phyloP scores from a whole-genome alignment of 2,329 filamentous ascomycete species.

The Cercospora beticola region DNA sequence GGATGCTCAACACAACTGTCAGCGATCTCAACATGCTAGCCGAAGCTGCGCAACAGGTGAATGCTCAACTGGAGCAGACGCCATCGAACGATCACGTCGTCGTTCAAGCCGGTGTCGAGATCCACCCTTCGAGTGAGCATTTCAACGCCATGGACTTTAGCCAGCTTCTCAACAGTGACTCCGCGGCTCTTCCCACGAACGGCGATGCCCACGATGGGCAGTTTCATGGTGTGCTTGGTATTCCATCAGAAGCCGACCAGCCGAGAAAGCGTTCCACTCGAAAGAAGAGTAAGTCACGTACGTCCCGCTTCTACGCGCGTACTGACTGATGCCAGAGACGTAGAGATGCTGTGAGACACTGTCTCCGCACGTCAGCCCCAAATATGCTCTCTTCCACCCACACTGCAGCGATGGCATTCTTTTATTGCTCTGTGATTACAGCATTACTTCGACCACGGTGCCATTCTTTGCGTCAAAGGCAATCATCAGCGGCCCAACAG shows the following conservation, averaged over 20 bases:
- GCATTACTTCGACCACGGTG: background rate
- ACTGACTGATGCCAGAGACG: background rate
- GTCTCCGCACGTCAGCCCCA: background rate
- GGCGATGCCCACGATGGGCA: background rate
- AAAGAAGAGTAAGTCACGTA: background rate
- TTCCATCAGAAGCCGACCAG: background rate
- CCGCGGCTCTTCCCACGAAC: background rate
- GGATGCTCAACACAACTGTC: background rate
- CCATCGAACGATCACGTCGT: background rate
- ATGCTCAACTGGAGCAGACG: background rate
- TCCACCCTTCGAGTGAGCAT: background rate
- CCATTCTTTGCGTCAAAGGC: background rate
- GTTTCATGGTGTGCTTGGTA: background rate
- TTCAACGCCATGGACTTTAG: slow-evolving; percentile 8
- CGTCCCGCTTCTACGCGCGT: background rate
- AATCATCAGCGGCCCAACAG: background rate
- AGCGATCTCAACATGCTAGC: slow-evolving; percentile 5
- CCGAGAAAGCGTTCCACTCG: background rate
- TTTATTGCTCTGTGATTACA: background rate
- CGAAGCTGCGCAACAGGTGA: slow-evolving; percentile 1
- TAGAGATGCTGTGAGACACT: background rate
- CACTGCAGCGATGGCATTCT: background rate
- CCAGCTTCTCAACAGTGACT: slow-evolving; percentile 6
- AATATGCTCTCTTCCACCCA: background rate
- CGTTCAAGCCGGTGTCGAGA: background rate